Evolutionary conservation across 805 yeast genomes (phyloP).

Genomic region (Nakazawaea populi): DNA sequence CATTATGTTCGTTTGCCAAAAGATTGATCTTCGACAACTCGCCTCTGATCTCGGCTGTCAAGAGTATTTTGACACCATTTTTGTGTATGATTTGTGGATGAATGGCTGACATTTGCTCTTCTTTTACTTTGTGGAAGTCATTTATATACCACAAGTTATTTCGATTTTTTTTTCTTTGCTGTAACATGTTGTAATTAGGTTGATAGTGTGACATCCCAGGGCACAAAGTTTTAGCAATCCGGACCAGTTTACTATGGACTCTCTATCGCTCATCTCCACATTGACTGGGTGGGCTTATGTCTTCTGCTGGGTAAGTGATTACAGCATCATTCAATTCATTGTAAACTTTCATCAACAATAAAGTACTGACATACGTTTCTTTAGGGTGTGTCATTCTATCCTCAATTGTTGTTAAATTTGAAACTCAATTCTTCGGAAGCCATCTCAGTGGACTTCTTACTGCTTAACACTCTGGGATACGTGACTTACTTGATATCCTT

Average conservation of each 20-base stretch:
- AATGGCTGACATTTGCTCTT: not conserved
- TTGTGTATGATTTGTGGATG: constrained; percentile 17
- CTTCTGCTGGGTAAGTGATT: constrained; percentile 25
- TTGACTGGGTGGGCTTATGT: constrained; percentile 31
- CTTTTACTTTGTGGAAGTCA: too few species aligned
- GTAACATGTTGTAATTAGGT: too few species aligned
- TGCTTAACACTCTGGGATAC: constrained; percentile 43
- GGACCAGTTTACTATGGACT: not conserved
- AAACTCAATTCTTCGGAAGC: constrained; percentile 38
- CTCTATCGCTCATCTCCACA: not conserved
- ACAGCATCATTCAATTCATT: not conserved
- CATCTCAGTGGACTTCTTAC: constrained; percentile 40
- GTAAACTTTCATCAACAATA: not conserved
- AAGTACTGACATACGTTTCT: not conserved
- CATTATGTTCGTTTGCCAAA: constrained; percentile 40
- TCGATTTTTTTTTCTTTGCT: not conserved
- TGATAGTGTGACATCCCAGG: too few species aligned
- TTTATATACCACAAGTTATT: not conserved
- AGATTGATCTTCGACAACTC: constrained; percentile 42
- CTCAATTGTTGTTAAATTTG: constrained; percentile 37
- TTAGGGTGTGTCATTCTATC: constrained; percentile 44
- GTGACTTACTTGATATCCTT: constrained; percentile 36
- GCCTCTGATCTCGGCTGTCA: constrained; percentile 54
- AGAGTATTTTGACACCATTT: constrained; percentile 32
- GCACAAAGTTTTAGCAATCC: too few species aligned